A percentile compares a stretch with the other conserved stretches of the same genome.
Evolutionary conservation across 1,284 basidiomycete genomes (phyloP).

Genomic region (Cutaneotrichosporon cutaneum): DNA sequence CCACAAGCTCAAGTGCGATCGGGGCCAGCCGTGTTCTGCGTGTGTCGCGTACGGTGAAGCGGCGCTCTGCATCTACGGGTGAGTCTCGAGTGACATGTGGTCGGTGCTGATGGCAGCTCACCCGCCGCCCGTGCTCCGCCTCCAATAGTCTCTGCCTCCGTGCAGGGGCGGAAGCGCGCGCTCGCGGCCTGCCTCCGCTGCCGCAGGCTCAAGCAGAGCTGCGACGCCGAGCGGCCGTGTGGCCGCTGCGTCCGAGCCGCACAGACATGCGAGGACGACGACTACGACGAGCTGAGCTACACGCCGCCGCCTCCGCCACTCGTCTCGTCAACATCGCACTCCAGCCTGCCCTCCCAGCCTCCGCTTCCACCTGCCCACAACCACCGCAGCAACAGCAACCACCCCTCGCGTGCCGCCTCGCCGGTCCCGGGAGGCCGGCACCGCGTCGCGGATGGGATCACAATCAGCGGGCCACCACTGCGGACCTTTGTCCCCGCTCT

Average conservation of each 20-base stretch:
- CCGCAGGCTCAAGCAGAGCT: constrained; percentile 7
- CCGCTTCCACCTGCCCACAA: too few species aligned
- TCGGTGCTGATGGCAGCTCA: background rate
- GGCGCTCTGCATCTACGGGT: background rate
- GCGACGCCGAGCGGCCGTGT: constrained; percentile 6
- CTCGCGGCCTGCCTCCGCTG: constrained; percentile 6
- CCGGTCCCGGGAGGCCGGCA: background rate
- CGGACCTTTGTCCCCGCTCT: background rate
- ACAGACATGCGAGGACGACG: background rate
- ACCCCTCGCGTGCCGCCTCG: background rate
- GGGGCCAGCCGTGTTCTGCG: background rate
- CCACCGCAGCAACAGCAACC: background rate
- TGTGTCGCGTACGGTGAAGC: background rate
- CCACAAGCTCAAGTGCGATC: constrained; percentile 11
- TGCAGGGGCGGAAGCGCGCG: background rate
- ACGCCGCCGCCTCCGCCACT: background rate
- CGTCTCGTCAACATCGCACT: background rate
- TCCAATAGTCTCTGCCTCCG: background rate
- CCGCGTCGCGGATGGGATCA: constrained; percentile 2
- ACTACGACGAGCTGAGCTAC: background rate
- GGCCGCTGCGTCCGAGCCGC: background rate
- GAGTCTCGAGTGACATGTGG: background rate
- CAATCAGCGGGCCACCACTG: background rate
- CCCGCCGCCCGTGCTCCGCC: background rate
- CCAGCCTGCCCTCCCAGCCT: background rate